Percentiles rank a stretch among this genome's conserved stretches.
These are phyloP conservation scores for Hemileia vastatrix DNA, from an alignment of 1,284 basidiomycete genomes.

Conservation along the genomic window DNA sequence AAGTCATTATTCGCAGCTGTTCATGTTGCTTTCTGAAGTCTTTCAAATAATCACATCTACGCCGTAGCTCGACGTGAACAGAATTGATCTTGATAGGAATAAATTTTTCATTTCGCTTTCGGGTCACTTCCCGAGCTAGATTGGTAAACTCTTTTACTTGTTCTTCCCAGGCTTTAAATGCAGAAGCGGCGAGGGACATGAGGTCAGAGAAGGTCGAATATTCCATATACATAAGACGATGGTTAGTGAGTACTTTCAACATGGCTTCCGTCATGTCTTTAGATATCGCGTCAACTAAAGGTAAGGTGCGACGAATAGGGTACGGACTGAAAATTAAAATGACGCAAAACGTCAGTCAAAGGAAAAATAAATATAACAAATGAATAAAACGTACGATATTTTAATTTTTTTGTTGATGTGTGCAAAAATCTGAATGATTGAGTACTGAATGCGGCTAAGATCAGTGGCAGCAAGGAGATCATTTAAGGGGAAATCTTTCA, in stretches of 20 bases:
- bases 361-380: too few species aligned
- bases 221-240: slow-evolving; percentile 82
- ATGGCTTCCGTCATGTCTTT: slow-evolving; percentile 93
- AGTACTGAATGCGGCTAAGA: slow-evolving; percentile 84
- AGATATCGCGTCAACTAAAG: slow-evolving; percentile 94
- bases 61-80: slow-evolving; percentile 83
- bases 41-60: slow-evolving; percentile 72
- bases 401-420: slow-evolving; percentile 94
- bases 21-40: slow-evolving; percentile 96
- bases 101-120: slow-evolving; percentile 85
- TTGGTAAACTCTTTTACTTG: slow-evolving; percentile 96
- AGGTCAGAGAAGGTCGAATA: slow-evolving; percentile 87
- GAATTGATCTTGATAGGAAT: slow-evolving; percentile 92
- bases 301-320: slow-evolving; percentile 85
- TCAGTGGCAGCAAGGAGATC: slow-evolving; percentile 92
- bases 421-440: slow-evolving; percentile 73
- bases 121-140: slow-evolving; percentile 85
- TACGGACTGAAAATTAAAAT: slow-evolving; percentile 54
- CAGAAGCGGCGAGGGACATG: slow-evolving; percentile 63
- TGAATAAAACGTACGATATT: slow-evolving; percentile 53
- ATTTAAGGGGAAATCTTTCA: slow-evolving; percentile 98
- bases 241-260: slow-evolving; percentile 76
- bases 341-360: not conserved
- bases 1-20: slow-evolving; percentile 93
- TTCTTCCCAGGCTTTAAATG: slow-evolving; percentile 94